Evolutionary conservation across 768 basidiomycete species (phyloP), one percentile per base, ranked within the genome.

Genomic region (Boletus bicolor): DNA sequence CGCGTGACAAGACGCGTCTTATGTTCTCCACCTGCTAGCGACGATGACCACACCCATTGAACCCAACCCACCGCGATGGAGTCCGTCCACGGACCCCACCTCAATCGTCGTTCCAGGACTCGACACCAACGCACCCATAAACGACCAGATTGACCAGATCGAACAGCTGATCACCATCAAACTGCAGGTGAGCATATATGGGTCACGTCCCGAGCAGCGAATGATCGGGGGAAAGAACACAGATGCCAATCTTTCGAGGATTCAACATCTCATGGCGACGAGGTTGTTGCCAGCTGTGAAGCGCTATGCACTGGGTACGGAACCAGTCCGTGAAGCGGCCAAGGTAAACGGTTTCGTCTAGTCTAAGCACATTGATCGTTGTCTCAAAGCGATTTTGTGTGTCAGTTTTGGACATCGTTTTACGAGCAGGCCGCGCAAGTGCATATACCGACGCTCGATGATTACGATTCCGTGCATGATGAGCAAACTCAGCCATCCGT

Each of bases 361-460:
- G 7, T 28, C 8, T 45, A 21, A 21, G 17, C 34, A 37, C 35
- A 3, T 28, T 49, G 7, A n/a, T 42, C 47, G 10, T 26, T 26
- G 6, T 45, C 36, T 44, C 43, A 44, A 30, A 19, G 9, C 38
- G 28, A 28, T 8, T 1, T 1, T 30, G 19, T 44, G 5, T 26
- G 0, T 64, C 96, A 50, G 95, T 98, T 98, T 70, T 98, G 96
- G 95, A 87, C 87, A 5, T 88, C 91, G 0, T 98, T 99, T 78
- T 98, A 94, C 67, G 94, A 98, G 66, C 84, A 89, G 56, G 93
- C 94, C 9, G 95, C 96, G 4, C 87, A 92, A 63, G 87, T 93
- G 30, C 84, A 86, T 39, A 87, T 94, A 43, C 86, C 88, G 5
- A 84, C 83, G 1, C 84, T 79, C 35, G 91, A 85, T 14, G 86